Percentiles rank a stretch among this genome's conserved stretches.
Conservation (phyloP, 805 yeast genomes). For the Cyberlindnera saturnus region DNA sequence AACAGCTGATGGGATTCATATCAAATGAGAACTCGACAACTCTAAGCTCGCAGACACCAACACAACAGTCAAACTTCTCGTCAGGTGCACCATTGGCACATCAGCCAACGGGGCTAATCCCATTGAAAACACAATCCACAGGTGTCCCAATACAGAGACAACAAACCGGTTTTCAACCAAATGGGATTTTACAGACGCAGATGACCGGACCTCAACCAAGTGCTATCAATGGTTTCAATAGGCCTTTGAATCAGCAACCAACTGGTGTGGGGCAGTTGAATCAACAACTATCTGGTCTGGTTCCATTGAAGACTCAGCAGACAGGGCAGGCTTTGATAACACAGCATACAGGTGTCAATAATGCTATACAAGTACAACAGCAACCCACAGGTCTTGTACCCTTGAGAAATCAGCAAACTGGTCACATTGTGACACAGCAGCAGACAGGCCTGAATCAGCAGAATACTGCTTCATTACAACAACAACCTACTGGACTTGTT, state of each 20-base stretch:
- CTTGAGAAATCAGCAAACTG: slow-evolving; percentile 15
- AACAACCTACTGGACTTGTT: slow-evolving; percentile 62
- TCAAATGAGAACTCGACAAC: no score
- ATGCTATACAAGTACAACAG: slow-evolving; percentile 31
- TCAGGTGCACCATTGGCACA: background rate
- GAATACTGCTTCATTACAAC: slow-evolving; percentile 28
- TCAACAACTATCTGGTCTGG: slow-evolving; percentile 14
- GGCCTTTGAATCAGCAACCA: slow-evolving; percentile 3
- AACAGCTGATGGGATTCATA: slow-evolving; percentile 8
- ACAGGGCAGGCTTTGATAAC: slow-evolving; percentile 13
- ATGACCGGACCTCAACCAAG: background rate
- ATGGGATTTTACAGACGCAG: slow-evolving; percentile 1
- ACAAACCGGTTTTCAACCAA: slow-evolving; percentile 59
- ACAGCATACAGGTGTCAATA: slow-evolving; percentile 46
- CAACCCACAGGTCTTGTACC: slow-evolving; percentile 61
- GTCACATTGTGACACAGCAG: slow-evolving; percentile 22
- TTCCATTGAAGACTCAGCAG: slow-evolving; percentile 19
- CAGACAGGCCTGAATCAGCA: slow-evolving; percentile 44
- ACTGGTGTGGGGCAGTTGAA: slow-evolving; percentile 11
- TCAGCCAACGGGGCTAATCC: background rate
- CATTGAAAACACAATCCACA: slow-evolving; percentile 8
- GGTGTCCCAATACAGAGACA: slow-evolving; percentile 39
- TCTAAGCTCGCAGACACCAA: no score
- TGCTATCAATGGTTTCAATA: no score
- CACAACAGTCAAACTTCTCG: no score